These are phyloP conservation scores for Candida sonorensis DNA, from an alignment of 805 yeast species.

Conservation along the genomic window DNA sequence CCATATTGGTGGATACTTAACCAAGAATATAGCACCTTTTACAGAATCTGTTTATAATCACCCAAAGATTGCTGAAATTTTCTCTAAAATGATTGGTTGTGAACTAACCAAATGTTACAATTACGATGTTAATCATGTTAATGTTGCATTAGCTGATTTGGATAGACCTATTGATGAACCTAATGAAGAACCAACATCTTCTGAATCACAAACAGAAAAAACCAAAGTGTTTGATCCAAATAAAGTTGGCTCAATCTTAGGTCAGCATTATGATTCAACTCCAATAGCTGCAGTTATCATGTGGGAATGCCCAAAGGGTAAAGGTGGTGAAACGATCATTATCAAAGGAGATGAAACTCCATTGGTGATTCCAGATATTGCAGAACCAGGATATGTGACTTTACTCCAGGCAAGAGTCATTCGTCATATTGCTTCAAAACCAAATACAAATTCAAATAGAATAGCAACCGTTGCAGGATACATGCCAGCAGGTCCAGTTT, in stretches of 20 bases:
- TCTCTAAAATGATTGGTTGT: constrained; percentile 44
- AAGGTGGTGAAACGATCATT: constrained; percentile 46
- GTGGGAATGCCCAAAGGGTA: constrained; percentile 39
- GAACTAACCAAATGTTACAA: constrained; percentile 40
- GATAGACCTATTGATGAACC: constrained; percentile 12
- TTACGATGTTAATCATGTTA: constrained; percentile 48
- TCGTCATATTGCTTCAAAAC: constrained; percentile 42
- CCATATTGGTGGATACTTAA: constrained; percentile 42
- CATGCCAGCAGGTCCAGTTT: constrained; percentile 21
- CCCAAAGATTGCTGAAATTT: constrained; percentile 41
- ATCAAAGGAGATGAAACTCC: constrained; percentile 34
- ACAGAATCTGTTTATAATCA: constrained; percentile 45
- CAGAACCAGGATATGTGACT: constrained; percentile 44
- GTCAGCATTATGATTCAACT: constrained; percentile 41
- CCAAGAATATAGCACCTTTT: constrained; percentile 35
- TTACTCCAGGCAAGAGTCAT: constrained; percentile 41
- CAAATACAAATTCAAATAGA: constrained; percentile 30
- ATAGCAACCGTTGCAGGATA: constrained; percentile 29
- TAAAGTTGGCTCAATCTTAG: constrained; percentile 35
- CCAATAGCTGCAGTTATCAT: constrained; percentile 45
- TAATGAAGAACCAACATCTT: constrained; percentile 8
- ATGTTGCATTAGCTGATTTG: constrained; percentile 34
- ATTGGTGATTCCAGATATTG: constrained; percentile 18
- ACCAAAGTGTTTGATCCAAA: constrained; percentile 20
- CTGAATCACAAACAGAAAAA: constrained; percentile 9